Conservation (phyloP, 768 basidiomycete species). For the Suillus bovinus region DNA sequence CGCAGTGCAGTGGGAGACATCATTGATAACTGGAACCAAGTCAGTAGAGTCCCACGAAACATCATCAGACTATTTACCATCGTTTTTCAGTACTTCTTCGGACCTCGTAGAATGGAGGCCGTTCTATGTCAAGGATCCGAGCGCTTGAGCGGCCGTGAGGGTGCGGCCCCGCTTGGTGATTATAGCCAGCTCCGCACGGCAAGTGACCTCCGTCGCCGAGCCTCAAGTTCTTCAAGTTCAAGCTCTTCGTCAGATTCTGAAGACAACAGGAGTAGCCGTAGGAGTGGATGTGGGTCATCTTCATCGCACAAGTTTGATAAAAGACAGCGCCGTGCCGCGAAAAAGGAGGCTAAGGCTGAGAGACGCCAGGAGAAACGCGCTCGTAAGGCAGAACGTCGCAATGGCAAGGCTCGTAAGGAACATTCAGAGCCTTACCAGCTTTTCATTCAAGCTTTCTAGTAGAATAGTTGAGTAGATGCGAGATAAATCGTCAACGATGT, state of each 20-base stretch:
- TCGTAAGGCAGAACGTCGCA: constrained; percentile 16
- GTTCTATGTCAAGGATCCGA: constrained; percentile 35
- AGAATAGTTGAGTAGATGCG: neutral
- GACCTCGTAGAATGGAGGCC: constrained; percentile 44
- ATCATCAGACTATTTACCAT: neutral
- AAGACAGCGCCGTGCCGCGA: constrained; percentile 11
- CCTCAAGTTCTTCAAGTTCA: constrained; percentile 6
- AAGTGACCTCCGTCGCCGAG: constrained; percentile 15
- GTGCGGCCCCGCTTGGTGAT: constrained; percentile 23
- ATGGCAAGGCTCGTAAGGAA: constrained; percentile 20
- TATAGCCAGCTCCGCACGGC: constrained; percentile 23
- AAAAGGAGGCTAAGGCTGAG: constrained; percentile 13
- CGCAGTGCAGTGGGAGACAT: constrained; percentile 39
- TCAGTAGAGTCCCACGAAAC: constrained; percentile 27
- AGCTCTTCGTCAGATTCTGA: constrained; percentile 15
- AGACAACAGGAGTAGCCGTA: neutral
- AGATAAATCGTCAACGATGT: neutral
- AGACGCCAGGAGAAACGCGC: constrained; percentile 18
- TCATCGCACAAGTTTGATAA: constrained; percentile 8
- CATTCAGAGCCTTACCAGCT: constrained; percentile 23
- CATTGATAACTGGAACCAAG: constrained; percentile 53
- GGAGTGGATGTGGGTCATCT: neutral
- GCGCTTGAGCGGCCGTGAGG: constrained; percentile 28
- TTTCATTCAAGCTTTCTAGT: constrained; percentile 14
- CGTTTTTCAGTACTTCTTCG: constrained; percentile 45